A percentile compares a stretch with the other conserved stretches of the same genome.
These are phyloP conservation scores for Tetrapisispora pingtungensis DNA, from an alignment of 805 yeast genomes.

Conservation along the genomic window DNA sequence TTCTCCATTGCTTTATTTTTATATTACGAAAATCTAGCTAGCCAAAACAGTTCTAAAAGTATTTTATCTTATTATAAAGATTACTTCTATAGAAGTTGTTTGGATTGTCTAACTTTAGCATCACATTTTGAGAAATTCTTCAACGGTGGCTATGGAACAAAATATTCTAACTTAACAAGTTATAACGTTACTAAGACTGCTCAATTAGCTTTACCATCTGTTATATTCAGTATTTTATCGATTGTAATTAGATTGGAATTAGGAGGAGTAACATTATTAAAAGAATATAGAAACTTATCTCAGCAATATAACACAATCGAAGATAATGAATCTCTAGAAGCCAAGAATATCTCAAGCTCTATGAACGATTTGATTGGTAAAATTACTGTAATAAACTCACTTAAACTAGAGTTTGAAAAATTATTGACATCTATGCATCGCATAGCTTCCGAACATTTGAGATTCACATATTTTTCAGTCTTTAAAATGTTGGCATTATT, in stretches of 20 bases:
- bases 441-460: constrained; percentile 19
- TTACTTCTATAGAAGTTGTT: constrained; percentile 15
- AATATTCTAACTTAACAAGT: constrained; percentile 13
- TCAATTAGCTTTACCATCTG: constrained; percentile 22
- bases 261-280: constrained; percentile 14
- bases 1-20: constrained; percentile 21
- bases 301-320: not conserved
- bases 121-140: constrained; percentile 19
- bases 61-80: constrained; percentile 13
- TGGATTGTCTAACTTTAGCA: constrained; percentile 13
- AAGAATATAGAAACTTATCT: constrained; percentile 10
- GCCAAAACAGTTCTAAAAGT: not conserved
- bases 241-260: constrained; percentile 20
- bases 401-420: constrained; percentile 19
- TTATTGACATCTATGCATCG: constrained; percentile 17
- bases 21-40: constrained; percentile 18
- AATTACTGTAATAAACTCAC: constrained; percentile 14
- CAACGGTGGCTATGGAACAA: constrained; percentile 13
- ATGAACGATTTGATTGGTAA: constrained; percentile 7
- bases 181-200: constrained; percentile 20
- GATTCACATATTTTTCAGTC: constrained; percentile 26
- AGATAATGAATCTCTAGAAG: not conserved
- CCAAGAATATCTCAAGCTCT: not conserved
- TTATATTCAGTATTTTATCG: constrained; percentile 19
- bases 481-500: constrained; percentile 24